A percentile compares a stretch with the other conserved stretches of the same genome.
Evolutionary conservation across 805 yeast species (phyloP).

Genomic region (Blastobotrys peoriensis): DNA sequence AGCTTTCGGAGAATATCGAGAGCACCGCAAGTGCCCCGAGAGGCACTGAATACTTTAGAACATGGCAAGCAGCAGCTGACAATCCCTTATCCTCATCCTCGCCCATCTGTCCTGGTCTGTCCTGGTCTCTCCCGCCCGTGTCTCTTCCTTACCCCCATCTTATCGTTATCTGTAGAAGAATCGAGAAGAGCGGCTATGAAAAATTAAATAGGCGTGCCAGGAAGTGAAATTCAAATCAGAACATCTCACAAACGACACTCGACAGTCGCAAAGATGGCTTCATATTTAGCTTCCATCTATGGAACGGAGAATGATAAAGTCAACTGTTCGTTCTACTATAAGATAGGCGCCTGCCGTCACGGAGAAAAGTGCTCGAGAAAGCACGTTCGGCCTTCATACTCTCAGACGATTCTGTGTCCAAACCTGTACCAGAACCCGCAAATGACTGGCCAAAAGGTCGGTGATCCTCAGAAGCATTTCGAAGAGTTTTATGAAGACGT

Average conservation of each 20-base stretch:
- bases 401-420: slow-evolving; percentile 59
- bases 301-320: slow-evolving; percentile 35
- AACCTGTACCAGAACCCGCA: slow-evolving; percentile 62
- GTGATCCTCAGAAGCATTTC: slow-evolving; percentile 41
- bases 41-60: too few species aligned
- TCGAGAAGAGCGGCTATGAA: too few species aligned
- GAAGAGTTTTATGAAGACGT: slow-evolving; percentile 67
- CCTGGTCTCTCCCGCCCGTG: neutral
- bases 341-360: slow-evolving; percentile 90
- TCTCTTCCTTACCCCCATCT: slow-evolving; percentile 11
- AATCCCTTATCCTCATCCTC: too few species aligned
- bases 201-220: too few species aligned
- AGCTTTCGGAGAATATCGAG: too few species aligned
- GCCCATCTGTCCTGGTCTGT: too few species aligned
- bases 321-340: slow-evolving; percentile 51
- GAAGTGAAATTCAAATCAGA: too few species aligned
- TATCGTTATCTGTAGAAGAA: too few species aligned
- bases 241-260: too few species aligned
- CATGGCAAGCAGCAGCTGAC: too few species aligned
- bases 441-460: slow-evolving; percentile 26
- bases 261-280: slow-evolving; percentile 31
- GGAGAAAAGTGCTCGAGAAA: slow-evolving; percentile 79
- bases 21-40: too few species aligned
- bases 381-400: slow-evolving; percentile 56
- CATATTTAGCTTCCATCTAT: slow-evolving; percentile 30